Evolutionary conservation across 192 early-diverging fungal genomes (phyloP), one percentile per base, ranked within the genome.

Genomic region (Coemansia aciculifera): DNA sequence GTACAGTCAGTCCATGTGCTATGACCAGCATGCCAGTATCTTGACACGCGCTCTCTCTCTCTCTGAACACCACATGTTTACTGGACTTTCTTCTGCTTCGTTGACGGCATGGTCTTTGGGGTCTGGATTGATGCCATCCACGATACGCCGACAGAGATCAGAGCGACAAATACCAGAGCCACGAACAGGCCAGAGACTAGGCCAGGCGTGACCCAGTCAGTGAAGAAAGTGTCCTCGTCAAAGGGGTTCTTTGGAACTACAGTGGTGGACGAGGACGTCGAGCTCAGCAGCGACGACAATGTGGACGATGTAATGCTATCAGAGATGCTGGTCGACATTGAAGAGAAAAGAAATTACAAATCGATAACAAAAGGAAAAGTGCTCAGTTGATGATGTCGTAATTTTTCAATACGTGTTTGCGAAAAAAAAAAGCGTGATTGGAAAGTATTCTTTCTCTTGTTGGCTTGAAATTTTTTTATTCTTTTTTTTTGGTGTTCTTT

Each of bases 121-220:
- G 79, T 76, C 46, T 81, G 67, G 48, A 81, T 81, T 9, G 79
- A 81, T 3, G 68, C 52, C 62, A 81, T 63, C 79, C 79, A 81
- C 42, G 79, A 81, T 9, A 81, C 37, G 65, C 79, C 79, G 17
- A 81, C 74, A 37, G 68, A 61, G 24, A 82, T 66, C 19, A 82
- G 43, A 3, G 54, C 74, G 34, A 82, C 37, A 64, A 82, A 82
- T 2, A 82, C 27, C 15, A 69, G 27, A 1, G 61, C 71, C 13
- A 82, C 68, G 37, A 82, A 57, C 3, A 82, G 68, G 8, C 79
- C 79, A 5, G 74, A 67, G 36, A 82, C 72, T 17, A 82, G 74
- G n/a, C 79, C 79, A 0, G 79, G 79, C 12, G 79, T 82, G n/a
- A 82, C 79, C 79, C 79, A 82, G 74, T 73, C 71, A 5, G 79